Percentiles rank a stretch among this genome's conserved stretches.
phyloP scores from a whole-genome alignment of 148 eudicot species.

The Diospyros lotus region DNA sequence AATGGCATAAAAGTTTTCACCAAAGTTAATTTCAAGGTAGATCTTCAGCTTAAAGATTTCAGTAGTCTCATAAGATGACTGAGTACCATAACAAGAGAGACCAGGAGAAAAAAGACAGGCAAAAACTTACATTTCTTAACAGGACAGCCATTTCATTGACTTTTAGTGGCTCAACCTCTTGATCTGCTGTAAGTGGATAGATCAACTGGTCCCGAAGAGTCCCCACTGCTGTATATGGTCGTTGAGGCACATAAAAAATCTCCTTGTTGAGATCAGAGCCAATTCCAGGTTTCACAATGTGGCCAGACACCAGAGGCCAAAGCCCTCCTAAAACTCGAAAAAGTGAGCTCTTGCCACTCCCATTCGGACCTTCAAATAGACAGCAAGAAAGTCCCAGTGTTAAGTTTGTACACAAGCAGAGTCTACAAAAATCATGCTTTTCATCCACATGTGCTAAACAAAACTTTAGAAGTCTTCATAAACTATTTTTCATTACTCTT shows the following conservation, averaged over 20 bases:
- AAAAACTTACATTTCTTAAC: constrained; percentile 66
- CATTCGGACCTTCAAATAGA: constrained; percentile 80
- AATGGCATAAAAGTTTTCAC: neutral
- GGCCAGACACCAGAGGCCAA: constrained; percentile 96
- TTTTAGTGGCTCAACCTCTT: constrained; percentile 77
- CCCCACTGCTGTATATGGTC: constrained; percentile 97
- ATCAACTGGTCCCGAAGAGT: constrained; percentile 97
- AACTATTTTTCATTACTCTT: neutral
- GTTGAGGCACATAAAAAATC: constrained; percentile 92
- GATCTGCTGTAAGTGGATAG: constrained; percentile 84
- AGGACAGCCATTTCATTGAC: constrained; percentile 76
- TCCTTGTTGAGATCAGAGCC: constrained; percentile 97
- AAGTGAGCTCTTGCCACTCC: constrained; percentile 97
- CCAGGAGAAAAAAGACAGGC: constrained; percentile 2
- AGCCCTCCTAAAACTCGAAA: constrained; percentile 97
- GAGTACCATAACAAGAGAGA: constrained; percentile 9
- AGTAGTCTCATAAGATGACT: neutral
- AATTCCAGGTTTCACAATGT: constrained; percentile 94
- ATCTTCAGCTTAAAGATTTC: constrained; percentile 5
- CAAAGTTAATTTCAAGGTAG: constrained; percentile 7
- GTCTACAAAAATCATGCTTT: neutral
- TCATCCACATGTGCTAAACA: neutral
- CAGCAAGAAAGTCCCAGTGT: constrained; percentile 2
- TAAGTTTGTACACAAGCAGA: neutral
- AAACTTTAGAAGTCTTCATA: neutral